Base-by-base conservation (phyloP, 75 land plant genomes). In the Cryptomeria japonica region DNA sequence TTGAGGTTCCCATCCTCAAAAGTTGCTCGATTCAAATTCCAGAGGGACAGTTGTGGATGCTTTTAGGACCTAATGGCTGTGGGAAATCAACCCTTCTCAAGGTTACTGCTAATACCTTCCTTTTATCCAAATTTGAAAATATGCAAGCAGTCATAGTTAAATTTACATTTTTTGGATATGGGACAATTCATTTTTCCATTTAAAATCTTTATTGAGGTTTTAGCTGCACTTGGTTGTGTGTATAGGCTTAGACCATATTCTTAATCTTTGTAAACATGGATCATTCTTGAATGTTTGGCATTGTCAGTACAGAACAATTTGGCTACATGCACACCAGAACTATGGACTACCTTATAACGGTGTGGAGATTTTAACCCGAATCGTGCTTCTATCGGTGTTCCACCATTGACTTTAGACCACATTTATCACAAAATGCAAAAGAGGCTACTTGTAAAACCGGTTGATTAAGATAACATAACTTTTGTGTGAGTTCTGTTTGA, bases 11-110 rank as follows among this genome's bases (percentile, higher is more conserved):
- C 11, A 93, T 98, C 79, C 91, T 98, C 32, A 95, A 93, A 73
- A 90, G 94, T 49, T 98, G 99, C 80, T 95, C 97, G 3, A n/a
- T 97, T 56, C 89, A 85, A 28, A 91, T 97, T 41, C 99, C 99
- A 31, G 88, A 93, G 13, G 98, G 99, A 4, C 90, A 97, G 90
- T 84, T 97, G 19, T 97, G 99, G 97, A 98, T 98, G 99, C 97
- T 98, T 72, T 95, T 98, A 73, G 99, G 99, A 0, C 99, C 99
- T 85, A 98, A 98, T 91, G 99, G 99, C 7, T 98, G 97, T 88
- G 99, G 99, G 15, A 98, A 98, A 89, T 98, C 99, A 36, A 98
- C 99, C 38, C 97, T 98, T 88, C 89, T 98, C 36, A 98, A 97
- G 95, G 99, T 93, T 25, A 58, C 58, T 86, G 4, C 58, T 46